Conservation (phyloP, 2,329 filamentous ascomycete species). For the Hypoxylon sp. region DNA sequence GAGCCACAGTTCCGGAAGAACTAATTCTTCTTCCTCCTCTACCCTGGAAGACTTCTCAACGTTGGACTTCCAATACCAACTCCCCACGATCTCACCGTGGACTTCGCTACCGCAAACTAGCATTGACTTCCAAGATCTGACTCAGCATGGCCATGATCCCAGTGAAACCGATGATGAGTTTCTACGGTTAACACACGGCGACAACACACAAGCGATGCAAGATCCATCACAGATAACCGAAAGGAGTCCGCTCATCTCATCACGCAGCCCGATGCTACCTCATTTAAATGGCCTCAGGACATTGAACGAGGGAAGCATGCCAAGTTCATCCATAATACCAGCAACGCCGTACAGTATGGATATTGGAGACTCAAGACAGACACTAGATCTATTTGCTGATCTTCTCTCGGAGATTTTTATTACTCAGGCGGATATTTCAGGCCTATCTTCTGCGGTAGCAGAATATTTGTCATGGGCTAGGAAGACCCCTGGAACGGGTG, state of each 20-base stretch:
- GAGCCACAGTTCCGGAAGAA: not conserved
- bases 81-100: not conserved
- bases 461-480: constrained; percentile 9
- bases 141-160: not conserved
- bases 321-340: not conserved
- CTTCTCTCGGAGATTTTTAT: constrained; percentile 3
- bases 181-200: not conserved
- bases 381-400: not conserved
- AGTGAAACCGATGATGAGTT: not conserved
- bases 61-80: constrained; percentile 1
- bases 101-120: not conserved
- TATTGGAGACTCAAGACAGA: not conserved
- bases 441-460: not conserved
- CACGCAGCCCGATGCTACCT: not conserved
- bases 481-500: not conserved
- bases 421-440: constrained; percentile 4
- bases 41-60: not conserved
- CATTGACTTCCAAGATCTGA: constrained; percentile 1
- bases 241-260: constrained; percentile 3
- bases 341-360: not conserved
- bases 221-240: not conserved
- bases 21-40: constrained; percentile 1
- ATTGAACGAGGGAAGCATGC: not conserved
- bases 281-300: not conserved
- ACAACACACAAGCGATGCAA: not conserved